Conservation (phyloP, 2,329 filamentous ascomycete genomes). For the Colletotrichum chlorophyti region DNA sequence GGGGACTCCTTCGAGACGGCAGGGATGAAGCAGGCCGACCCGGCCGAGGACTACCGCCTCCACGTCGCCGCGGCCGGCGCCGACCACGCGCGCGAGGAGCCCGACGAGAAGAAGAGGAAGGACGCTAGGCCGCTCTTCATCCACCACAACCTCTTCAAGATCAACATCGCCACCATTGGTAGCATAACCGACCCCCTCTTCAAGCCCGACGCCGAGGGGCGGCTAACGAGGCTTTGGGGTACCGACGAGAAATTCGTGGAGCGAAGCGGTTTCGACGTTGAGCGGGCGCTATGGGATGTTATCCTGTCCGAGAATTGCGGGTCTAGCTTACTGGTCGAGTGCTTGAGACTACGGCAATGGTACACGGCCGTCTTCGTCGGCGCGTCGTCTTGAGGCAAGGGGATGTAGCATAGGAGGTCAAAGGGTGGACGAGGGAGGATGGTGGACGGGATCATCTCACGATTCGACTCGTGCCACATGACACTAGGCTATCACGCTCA, state of each 20-base stretch:
- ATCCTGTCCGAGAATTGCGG: slow-evolving; percentile 38
- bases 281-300: slow-evolving; percentile 41
- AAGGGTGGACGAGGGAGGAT: neutral
- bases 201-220: slow-evolving; percentile 31
- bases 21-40: slow-evolving; percentile 40
- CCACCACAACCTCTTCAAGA: slow-evolving; percentile 45
- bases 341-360: slow-evolving; percentile 39
- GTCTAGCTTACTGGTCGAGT: slow-evolving; percentile 30
- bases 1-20: slow-evolving; percentile 34
- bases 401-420: neutral
- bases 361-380: slow-evolving; percentile 17
- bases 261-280: slow-evolving; percentile 39
- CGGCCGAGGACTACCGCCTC: slow-evolving; percentile 36
- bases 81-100: slow-evolving; percentile 24
- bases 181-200: slow-evolving; percentile 30
- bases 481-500: too few species aligned
- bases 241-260: slow-evolving; percentile 33
- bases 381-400: neutral
- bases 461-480: too few species aligned
- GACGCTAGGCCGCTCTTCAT: slow-evolving; percentile 39
- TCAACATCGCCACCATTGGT: slow-evolving; percentile 39
- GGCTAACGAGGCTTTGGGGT: slow-evolving; percentile 37
- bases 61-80: slow-evolving; percentile 22
- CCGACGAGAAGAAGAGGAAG: slow-evolving; percentile 18
- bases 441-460: too few species aligned